Conservation (phyloP, 1,284 basidiomycete genomes). For the Hemileia vastatrix region DNA sequence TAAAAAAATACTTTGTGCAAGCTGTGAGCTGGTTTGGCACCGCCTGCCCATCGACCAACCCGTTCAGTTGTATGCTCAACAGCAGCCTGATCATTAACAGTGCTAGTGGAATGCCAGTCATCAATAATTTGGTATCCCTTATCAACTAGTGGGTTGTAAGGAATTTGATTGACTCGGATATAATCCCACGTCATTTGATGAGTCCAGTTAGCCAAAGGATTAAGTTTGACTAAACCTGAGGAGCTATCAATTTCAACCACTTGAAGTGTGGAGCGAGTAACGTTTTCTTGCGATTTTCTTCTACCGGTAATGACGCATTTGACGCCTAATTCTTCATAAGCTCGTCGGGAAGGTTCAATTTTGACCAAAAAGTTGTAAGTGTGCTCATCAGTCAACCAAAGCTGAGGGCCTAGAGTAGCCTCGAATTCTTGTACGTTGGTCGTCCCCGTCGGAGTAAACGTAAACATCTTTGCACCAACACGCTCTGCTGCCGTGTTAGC, state of each 20-base stretch:
- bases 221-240: conserved; percentile 86
- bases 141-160: conserved; percentile 76
- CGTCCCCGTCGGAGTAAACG: conserved; percentile 70
- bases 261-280: too few relatives aligned
- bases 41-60: too few relatives aligned
- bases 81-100: too few relatives aligned
- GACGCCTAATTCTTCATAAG: conserved; percentile 71
- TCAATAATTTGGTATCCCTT: conserved; percentile 91
- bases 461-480: conserved; percentile 64
- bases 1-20: too few relatives aligned
- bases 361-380: conserved; percentile 90
- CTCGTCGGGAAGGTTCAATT: conserved; percentile 87
- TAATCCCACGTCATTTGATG: conserved; percentile 80
- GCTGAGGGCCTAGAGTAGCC: conserved; percentile 62
- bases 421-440: conserved; percentile 67
- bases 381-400: conserved; percentile 84
- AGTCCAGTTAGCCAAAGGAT: conserved; percentile 84
- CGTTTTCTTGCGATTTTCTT: conserved; percentile 79
- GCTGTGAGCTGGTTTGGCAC: too few relatives aligned
- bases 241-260: conserved; percentile 86
- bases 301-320: conserved; percentile 88
- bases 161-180: conserved; percentile 70
- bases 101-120: conserved; percentile 98
- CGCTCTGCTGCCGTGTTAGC: conserved; percentile 66
- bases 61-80: too few relatives aligned